Base-by-base conservation (phyloP, 2,329 filamentous ascomycete genomes). In the Calonectria honghensis region DNA sequence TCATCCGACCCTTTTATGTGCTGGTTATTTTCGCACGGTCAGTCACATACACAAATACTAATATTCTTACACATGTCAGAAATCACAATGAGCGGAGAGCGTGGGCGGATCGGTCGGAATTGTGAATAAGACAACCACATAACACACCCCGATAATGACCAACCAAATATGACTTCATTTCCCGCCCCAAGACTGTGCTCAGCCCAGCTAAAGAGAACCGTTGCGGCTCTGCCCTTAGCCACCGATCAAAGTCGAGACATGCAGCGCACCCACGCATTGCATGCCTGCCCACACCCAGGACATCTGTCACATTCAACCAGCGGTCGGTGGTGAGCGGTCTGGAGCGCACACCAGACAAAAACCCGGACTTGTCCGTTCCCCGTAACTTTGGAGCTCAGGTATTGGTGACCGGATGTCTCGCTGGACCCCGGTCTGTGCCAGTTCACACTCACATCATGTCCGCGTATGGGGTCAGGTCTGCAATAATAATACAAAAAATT, bases 371-470 rank as follows among this genome's bases (percentile, higher is more conserved):
- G 59, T 51, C 59, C 51, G 61, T 32, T 48, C 41, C 48, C 50
- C 57, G 35, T 63, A 37, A 41, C 57, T 41, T 11, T 48, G n/a
- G 48, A 35, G 27, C 59, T 64, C 35, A 54, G 72, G 70, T 27
- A 75, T 73, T 70, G 65, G 72, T 32, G 27, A 66, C 29, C 52
- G 45, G 69, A 68, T 76, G 59, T 77, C 71, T 77, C 70, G 75
- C 70, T 51, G 64, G 41, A 71, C 72, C 70, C 70, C 29, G 67
- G 54, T 54, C 13, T 64, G 67, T 72, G 68, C 72, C 68, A 72
- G 64, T 74, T 75, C 72, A 74, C 32, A 67, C 37, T 45, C 65
- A 52, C 50, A 68, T 41, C 57, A 41, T 50, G 61, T 50, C 39
- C 61, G n/a, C 71, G 63, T 70, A 68, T 67, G 74, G 74, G 65